Evolutionary conservation across 2,329 filamentous ascomycete species (phyloP).

Genomic region (Xylariaceae sp.): DNA sequence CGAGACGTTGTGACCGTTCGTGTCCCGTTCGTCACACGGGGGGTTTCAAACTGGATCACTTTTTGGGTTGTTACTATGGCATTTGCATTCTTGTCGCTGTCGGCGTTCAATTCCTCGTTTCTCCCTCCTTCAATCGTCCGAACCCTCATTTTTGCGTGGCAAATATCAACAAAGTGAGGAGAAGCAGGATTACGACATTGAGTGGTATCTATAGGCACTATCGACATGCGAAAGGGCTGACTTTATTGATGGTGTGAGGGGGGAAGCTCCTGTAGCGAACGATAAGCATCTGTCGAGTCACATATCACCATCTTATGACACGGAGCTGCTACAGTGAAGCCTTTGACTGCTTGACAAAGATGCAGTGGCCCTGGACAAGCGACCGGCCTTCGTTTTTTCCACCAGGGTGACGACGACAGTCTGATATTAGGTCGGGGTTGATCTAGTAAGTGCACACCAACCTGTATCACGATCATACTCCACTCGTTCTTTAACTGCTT

Average conservation of each 20-base stretch:
- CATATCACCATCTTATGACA: neutral
- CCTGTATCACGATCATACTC: neutral
- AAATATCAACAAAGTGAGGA: neutral
- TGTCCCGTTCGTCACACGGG: too few species aligned
- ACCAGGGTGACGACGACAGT: neutral
- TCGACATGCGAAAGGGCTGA: conserved; percentile 38
- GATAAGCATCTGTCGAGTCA: conserved; percentile 41
- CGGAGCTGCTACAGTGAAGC: neutral
- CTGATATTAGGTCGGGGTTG: neutral
- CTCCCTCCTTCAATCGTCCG: conserved; percentile 44
- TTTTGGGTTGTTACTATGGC: conserved; percentile 35
- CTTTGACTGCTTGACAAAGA: neutral
- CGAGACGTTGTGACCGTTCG: neutral
- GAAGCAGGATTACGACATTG: conserved; percentile 23
- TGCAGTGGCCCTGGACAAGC: neutral
- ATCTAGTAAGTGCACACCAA: neutral
- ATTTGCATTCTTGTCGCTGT: conserved; percentile 44
- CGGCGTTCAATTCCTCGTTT: conserved; percentile 49
- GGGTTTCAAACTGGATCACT: neutral
- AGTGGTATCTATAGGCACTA: conserved; percentile 38
- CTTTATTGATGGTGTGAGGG: conserved; percentile 46
- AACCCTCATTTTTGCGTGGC: conserved; percentile 38
- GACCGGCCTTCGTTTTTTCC: neutral
- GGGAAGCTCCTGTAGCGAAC: neutral
- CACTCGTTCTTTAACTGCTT: conserved; percentile 54